These are phyloP conservation scores for Aeschynomene evenia DNA, from an alignment of 306 rosid species.

Conservation along the genomic window DNA sequence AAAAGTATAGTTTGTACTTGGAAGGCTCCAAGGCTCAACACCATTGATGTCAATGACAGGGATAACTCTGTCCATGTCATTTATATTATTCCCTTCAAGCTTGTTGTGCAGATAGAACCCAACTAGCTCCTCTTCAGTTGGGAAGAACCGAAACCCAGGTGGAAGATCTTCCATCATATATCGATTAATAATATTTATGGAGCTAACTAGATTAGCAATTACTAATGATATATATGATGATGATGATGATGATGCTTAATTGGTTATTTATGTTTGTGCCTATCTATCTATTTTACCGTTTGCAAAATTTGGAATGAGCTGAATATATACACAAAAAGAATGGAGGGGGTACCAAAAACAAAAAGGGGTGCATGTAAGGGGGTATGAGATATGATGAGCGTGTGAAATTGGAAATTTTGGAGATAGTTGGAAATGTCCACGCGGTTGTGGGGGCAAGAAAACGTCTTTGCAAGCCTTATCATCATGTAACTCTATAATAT, in stretches of 20 bases:
- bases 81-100: conserved; percentile 42
- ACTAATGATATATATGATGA: no score
- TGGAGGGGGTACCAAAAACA: not conserved
- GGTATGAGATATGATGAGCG: no score
- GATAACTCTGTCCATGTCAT: conserved; percentile 48
- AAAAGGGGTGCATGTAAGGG: not conserved
- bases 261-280: not conserved
- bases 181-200: no score
- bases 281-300: not conserved
- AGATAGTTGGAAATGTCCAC: conserved; percentile 43
- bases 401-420: conserved; percentile 36
- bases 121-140: conserved; percentile 80
- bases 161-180: conserved; percentile 44
- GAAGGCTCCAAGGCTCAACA: conserved; percentile 76
- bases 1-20: conserved; percentile 42
- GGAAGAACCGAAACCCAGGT: conserved; percentile 80
- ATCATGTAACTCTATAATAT: not conserved
- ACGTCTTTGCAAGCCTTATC: not conserved
- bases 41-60: conserved; percentile 59
- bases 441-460: conserved; percentile 50
- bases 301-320: not conserved
- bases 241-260: no score
- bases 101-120: conserved; percentile 66
- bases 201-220: no score
- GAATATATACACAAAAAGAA: conserved; percentile 13